These are phyloP conservation scores for Cylindrodendrum hubeiense DNA, from an alignment of 2,329 filamentous ascomycete genomes.

Conservation along the genomic window DNA sequence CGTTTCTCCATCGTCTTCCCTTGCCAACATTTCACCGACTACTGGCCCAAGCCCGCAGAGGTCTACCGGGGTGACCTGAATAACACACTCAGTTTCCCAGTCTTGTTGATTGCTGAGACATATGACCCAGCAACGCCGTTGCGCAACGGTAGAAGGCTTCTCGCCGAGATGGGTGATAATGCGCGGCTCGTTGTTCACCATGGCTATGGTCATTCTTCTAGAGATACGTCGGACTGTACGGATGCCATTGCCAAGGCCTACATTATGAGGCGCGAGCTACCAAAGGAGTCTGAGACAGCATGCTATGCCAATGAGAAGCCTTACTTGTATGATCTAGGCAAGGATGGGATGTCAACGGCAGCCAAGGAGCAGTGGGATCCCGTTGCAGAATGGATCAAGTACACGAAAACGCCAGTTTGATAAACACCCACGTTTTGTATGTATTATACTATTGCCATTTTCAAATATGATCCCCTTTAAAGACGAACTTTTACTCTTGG, in stretches of 20 bases:
- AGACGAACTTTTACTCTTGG: too few species aligned
- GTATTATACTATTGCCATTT: neutral
- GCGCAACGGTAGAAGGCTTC: conserved; percentile 59
- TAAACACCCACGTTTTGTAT: neutral
- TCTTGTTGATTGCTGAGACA: conserved; percentile 62
- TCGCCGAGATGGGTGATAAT: conserved; percentile 60
- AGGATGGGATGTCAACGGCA: neutral
- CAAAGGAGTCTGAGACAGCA: conserved; percentile 55
- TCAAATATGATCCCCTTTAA: too few species aligned
- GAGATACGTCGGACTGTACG: conserved; percentile 60
- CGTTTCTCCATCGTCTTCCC: conserved; percentile 60
- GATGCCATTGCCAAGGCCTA: conserved; percentile 55
- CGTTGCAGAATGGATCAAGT: conserved; percentile 16
- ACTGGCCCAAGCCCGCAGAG: conserved; percentile 61
- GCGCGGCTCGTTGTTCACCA: conserved; percentile 62
- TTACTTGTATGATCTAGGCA: conserved; percentile 55
- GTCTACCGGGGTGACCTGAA: conserved; percentile 61
- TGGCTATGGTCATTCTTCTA: conserved; percentile 62
- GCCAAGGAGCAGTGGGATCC: conserved; percentile 7
- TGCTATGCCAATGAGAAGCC: conserved; percentile 63
- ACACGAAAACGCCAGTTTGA: neutral
- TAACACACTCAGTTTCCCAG: conserved; percentile 56
- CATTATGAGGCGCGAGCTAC: conserved; percentile 56
- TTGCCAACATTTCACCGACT: conserved; percentile 58
- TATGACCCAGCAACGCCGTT: conserved; percentile 65